Evolutionary conservation across 2,329 filamentous ascomycete species (phyloP), one percentile per base, ranked within the genome.

Genomic region (Thermothelomyces thermophilus): DNA sequence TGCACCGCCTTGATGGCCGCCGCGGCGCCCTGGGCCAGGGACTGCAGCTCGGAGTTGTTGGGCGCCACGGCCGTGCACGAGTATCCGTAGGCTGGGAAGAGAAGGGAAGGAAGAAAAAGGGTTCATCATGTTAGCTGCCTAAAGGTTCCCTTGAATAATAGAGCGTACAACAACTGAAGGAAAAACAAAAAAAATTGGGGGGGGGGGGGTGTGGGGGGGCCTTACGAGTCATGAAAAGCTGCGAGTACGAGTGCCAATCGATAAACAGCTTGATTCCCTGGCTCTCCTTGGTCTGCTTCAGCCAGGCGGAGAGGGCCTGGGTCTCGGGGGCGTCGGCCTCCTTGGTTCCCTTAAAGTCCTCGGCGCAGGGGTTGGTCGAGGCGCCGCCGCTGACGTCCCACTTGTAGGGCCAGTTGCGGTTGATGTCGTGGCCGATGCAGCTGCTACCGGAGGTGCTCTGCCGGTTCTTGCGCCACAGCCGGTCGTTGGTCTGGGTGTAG

Each of bases 191-290:
- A n/a, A n/a, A n/a, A n/a, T n/a, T n/a, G n/a, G n/a, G 24, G 24
- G 5, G 24, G 24, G 5, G 14, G 5, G 8, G n/a, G 19, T 28
- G 11, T n/a, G 8, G 10, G 16, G 17, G 24, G 6, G 16, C 19
- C 68, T 68, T 84, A 88, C 20, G 81, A 79, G 67, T 81, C 46
- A 78, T 70, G 50, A 82, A 73, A 35, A 77, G 68, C 53, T 84
- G 80, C 13, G 72, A 74, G 65, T 82, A 84, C 0, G 77, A 73
- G 66, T 86, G 82, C 61, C 77, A 79, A 64, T 86, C 82, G 55
- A 85, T 76, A 64, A 77, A 86, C 2, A 83, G 69, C 58, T 78
- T 75, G 35, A 84, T 67, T 1, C 78, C 76, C 53, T 76, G 70
- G 3, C 56, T 48, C 8, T 59, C 49, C 51, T 67, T 65, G 48